A percentile compares a stretch with the other conserved stretches of the same genome.
phyloP scores from a whole-genome alignment of 2,329 filamentous ascomycete genomes.

The Microascus cirrosus region DNA sequence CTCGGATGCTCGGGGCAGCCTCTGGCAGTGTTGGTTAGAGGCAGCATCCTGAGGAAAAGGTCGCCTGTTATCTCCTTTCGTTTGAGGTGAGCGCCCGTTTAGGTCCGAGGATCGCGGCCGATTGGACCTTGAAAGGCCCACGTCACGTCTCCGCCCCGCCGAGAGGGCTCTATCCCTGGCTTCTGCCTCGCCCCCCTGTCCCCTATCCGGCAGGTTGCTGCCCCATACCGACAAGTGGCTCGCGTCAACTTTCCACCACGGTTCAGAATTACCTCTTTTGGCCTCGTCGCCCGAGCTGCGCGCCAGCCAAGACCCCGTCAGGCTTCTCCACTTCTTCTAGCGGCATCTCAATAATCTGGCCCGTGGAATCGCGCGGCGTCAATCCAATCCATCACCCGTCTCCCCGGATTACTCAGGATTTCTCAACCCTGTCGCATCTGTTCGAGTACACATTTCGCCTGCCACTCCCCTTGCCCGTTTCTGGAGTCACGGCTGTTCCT shows the following conservation, averaged over 20 bases:
- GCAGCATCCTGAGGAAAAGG: no score
- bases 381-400: neutral
- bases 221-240: neutral
- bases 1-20: no score
- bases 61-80: no score
- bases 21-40: no score
- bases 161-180: neutral
- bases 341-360: neutral
- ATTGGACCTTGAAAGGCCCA: no score
- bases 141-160: no score
- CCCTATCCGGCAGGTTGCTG: neutral
- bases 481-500: neutral
- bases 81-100: no score
- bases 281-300: neutral
- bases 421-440: neutral
- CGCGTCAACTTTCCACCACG: neutral
- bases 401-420: neutral
- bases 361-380: neutral
- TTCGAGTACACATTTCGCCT: neutral
- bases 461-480: neutral
- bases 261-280: neutral
- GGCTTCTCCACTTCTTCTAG: neutral
- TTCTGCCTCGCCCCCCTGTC: neutral
- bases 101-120: no score
- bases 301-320: neutral